Base-by-base conservation (phyloP, 495 filamentous ascomycete species). In the Astrothelium subdiscretum region DNA sequence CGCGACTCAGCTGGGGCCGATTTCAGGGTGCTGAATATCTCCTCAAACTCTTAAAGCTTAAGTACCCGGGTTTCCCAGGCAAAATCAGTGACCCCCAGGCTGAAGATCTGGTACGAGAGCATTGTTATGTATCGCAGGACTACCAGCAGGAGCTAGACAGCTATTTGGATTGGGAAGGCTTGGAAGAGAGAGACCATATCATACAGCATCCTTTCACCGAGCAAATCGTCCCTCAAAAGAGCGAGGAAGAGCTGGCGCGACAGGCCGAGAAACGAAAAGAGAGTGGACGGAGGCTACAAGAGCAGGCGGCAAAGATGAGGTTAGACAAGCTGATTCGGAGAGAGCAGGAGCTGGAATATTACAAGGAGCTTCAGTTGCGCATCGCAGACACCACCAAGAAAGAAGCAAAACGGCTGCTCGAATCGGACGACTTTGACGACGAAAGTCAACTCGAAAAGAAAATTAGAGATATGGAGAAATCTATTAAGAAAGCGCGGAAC, bases 261-360 rank as follows among this genome's bases (percentile, higher is more conserved):
- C 88, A 92, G 62, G 91, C 91, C 15, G 94, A 98, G 75, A 84
- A 90, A 69, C 88, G 92, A 68, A 92, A 92, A 68, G 94, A 97
- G 73, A 91, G 89, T 67, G 94, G 94, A 1, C 82, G 92, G 58
- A 79, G 95, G 32, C 73, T 98, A 22, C 94, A 98, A 70, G 94
- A 96, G 68, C 94, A 98, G 70, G 95, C 94, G 0, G 92, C 94
- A 2, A 97, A 95, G 71, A 95, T 96, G 88, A 83, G 94, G 20
- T 75, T 98, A 4, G 95, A 98, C 51, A 91, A 95, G 73, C 77
- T 98, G 26, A 89, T 97, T 69, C 88, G 88, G 68, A 97, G 97
- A 73, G 94, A 98, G 74, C 84, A 95, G 71, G 92, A 97, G 68
- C 75, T 97, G 15, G 92, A 95, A 62, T 97, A 95, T 71, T 96